phyloP scores from a whole-genome alignment of 768 basidiomycete species.

The Tulasnella sp. region DNA sequence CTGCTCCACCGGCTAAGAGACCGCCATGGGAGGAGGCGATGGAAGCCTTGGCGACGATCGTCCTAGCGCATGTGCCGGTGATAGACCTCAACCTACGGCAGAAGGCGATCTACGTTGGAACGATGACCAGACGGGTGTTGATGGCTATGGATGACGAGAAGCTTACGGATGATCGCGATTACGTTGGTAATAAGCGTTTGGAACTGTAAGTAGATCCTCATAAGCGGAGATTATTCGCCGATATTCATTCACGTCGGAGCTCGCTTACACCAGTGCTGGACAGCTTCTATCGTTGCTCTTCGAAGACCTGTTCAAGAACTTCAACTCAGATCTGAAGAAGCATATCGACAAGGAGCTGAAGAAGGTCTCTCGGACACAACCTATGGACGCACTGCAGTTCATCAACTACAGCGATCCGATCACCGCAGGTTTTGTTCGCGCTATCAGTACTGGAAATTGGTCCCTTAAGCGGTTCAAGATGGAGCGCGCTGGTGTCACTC shows the following conservation, averaged over 20 bases:
- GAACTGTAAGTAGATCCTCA: slow-evolving; percentile 72
- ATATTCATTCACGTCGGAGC: slow-evolving; percentile 2
- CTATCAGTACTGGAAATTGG: slow-evolving; percentile 99
- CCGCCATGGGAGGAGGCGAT: slow-evolving; percentile 91
- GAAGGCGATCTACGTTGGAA: slow-evolving; percentile 94
- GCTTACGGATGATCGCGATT: slow-evolving; percentile 97
- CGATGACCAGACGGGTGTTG: slow-evolving; percentile 91
- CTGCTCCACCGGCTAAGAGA: slow-evolving; percentile 33
- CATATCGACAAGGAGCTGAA: slow-evolving; percentile 96
- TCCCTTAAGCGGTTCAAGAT: slow-evolving; percentile 98
- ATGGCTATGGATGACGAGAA: slow-evolving; percentile 96
- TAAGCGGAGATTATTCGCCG: background rate
- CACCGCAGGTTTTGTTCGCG: slow-evolving; percentile 89
- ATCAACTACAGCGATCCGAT: slow-evolving; percentile 96
- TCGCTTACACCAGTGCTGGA: slow-evolving; percentile 55
- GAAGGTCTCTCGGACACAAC: slow-evolving; percentile 85
- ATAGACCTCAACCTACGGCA: slow-evolving; percentile 77
- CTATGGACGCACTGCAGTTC: slow-evolving; percentile 89
- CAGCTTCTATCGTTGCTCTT: slow-evolving; percentile 92
- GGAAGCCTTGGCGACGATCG: slow-evolving; percentile 94
- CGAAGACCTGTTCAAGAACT: slow-evolving; percentile 98
- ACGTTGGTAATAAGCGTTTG: slow-evolving; percentile 96
- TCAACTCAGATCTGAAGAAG: slow-evolving; percentile 88
- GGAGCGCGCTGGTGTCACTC: slow-evolving; percentile 97
- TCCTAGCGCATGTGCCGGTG: slow-evolving; percentile 92